These are phyloP conservation scores for Fusarium proliferatum DNA, from an alignment of 2,329 filamentous ascomycete species.

Conservation along the genomic window DNA sequence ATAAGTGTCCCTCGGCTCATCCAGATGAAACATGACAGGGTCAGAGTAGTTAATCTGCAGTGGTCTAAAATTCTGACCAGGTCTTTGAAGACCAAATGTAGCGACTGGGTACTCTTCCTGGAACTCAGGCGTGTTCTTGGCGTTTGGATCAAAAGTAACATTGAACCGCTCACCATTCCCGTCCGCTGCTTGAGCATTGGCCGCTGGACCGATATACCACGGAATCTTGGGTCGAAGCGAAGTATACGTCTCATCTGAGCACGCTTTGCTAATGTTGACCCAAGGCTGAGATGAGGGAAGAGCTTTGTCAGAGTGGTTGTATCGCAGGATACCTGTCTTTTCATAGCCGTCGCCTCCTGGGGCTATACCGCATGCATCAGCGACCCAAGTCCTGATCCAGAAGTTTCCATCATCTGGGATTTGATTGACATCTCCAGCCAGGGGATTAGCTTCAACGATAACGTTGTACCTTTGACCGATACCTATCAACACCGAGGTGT, in stretches of 20 bases:
- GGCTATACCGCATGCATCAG: neutral
- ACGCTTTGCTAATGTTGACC: constrained; percentile 15
- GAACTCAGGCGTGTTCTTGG: neutral
- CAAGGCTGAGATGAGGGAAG: constrained; percentile 8
- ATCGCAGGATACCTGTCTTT: constrained; percentile 29
- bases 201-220: constrained; percentile 35
- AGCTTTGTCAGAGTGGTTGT: constrained; percentile 10
- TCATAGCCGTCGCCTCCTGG: constrained; percentile 28
- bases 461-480: constrained; percentile 40
- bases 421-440: constrained; percentile 13
- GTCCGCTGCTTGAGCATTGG: constrained; percentile 11
- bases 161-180: constrained; percentile 28
- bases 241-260: constrained; percentile 34
- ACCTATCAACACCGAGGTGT: constrained; percentile 22
- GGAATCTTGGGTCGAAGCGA: constrained; percentile 32
- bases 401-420: constrained; percentile 34
- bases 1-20: neutral
- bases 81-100: constrained; percentile 18
- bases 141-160: constrained; percentile 12
- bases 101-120: constrained; percentile 23
- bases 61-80: constrained; percentile 12
- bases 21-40: constrained; percentile 28
- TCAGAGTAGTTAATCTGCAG: constrained; percentile 36
- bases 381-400: constrained; percentile 38
- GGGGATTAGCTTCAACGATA: constrained; percentile 31